phyloP scores from a whole-genome alignment of 2,329 filamentous ascomycete species.

The Cytospora paraplurivora region DNA sequence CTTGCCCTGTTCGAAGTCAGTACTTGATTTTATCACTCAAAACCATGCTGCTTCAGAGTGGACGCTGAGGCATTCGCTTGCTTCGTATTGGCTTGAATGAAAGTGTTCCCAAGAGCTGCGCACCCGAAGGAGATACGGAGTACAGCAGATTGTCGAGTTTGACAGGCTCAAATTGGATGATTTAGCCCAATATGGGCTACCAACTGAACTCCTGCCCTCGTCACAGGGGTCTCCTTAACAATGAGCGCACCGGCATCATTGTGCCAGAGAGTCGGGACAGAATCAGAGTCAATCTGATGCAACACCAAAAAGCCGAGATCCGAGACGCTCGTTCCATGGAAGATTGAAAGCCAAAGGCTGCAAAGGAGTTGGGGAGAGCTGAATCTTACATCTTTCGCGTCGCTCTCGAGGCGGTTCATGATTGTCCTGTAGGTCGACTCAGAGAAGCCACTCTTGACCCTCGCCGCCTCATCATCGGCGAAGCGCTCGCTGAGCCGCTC shows the following conservation, averaged over 20 bases:
- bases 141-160: constrained; percentile 12
- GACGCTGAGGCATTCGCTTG: constrained; percentile 7
- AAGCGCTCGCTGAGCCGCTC: constrained; percentile 83
- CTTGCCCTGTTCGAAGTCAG: constrained; percentile 64
- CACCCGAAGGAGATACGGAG: constrained; percentile 20
- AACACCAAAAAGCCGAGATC: not conserved
- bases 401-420: constrained; percentile 72
- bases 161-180: constrained; percentile 10
- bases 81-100: not conserved
- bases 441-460: constrained; percentile 65
- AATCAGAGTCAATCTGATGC: constrained; percentile 2
- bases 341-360: constrained; percentile 28
- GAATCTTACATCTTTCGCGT: constrained; percentile 69
- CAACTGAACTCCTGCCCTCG: not conserved
- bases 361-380: constrained; percentile 21
- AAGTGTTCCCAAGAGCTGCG: constrained; percentile 31
- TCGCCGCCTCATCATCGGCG: constrained; percentile 62
- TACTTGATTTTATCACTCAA: not conserved
- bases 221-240: not conserved
- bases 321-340: constrained; percentile 9
- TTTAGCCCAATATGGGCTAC: constrained; percentile 6
- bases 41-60: not conserved
- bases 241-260: constrained; percentile 16
- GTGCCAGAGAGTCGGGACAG: constrained; percentile 5
- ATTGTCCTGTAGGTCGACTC: constrained; percentile 75